These are phyloP conservation scores for Pseudofabraea citricarpa DNA, from an alignment of 2,329 filamentous ascomycete genomes.

Conservation along the genomic window DNA sequence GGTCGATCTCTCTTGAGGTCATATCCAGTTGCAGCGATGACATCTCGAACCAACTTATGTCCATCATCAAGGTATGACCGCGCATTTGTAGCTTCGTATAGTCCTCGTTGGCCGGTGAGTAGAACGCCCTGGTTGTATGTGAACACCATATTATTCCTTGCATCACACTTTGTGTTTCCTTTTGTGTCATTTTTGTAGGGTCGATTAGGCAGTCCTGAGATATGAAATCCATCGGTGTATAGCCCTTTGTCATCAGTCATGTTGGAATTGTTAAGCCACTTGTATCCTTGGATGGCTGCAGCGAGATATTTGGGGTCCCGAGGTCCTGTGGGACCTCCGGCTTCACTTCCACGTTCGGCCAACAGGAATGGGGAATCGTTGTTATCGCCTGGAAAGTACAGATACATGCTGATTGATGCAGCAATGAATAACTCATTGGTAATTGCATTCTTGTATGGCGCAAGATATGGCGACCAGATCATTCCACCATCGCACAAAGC, in stretches of 20 bases:
- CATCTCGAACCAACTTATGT: conserved; percentile 68
- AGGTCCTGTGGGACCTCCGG: conserved; percentile 24
- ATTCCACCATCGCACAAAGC: conserved; percentile 81
- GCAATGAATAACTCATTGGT: conserved; percentile 89
- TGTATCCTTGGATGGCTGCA: conserved; percentile 72
- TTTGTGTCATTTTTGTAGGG: conserved; percentile 40
- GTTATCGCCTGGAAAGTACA: conserved; percentile 77
- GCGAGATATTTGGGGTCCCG: conserved; percentile 60
- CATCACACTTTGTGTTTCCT: conserved; percentile 70
- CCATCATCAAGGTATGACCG: conserved; percentile 70
- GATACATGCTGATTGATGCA: conserved; percentile 83
- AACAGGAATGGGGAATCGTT: conserved; percentile 63
- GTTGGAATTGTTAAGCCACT: conserved; percentile 72
- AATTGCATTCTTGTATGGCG: conserved; percentile 93
- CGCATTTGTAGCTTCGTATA: conserved; percentile 77
- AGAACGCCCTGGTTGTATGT: conserved; percentile 95
- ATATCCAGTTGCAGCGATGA: conserved; percentile 78
- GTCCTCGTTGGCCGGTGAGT: conserved; percentile 71
- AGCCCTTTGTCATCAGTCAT: conserved; percentile 76
- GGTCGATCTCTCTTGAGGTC: conserved; percentile 36
- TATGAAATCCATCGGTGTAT: conserved; percentile 86
- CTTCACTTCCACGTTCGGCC: not conserved
- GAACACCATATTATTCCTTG: conserved; percentile 83
- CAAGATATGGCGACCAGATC: conserved; percentile 77
- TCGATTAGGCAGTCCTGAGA: conserved; percentile 53